Conservation (phyloP, 1,284 basidiomycete species). For the Microbotryum scabiosae region DNA sequence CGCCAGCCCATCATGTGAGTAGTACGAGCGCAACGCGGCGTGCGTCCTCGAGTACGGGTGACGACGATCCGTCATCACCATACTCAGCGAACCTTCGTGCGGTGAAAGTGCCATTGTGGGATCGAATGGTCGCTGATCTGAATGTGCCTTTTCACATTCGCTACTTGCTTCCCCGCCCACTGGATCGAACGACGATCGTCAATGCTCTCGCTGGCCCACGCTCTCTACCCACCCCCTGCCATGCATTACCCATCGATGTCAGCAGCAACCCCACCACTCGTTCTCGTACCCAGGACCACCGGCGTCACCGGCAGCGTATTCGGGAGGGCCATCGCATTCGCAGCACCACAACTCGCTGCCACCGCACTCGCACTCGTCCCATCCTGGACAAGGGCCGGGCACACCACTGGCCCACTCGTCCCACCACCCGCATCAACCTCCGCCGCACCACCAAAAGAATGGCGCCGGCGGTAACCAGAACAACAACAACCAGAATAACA, state of each 20-base stretch:
- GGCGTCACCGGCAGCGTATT: conserved; percentile 28
- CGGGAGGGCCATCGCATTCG: conserved; percentile 18
- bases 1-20: conserved; percentile 18
- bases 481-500: conserved; percentile 12
- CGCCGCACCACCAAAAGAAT: conserved; percentile 15
- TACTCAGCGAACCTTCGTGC: background rate
- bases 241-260: background rate
- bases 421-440: conserved; percentile 4
- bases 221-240: no score
- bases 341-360: conserved; percentile 15
- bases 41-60: no score
- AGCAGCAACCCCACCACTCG: conserved; percentile 19
- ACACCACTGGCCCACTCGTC: background rate
- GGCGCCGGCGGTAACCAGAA: conserved; percentile 2
- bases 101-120: no score
- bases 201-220: background rate
- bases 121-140: background rate
- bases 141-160: background rate
- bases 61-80: no score
- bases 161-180: background rate
- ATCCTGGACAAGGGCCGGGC: conserved; percentile 2
- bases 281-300: conserved; percentile 33
- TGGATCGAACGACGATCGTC: no score
- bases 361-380: conserved; percentile 19
- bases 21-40: no score